These are phyloP conservation scores for Arthrinium phaeospermum DNA, from an alignment of 2,329 filamentous ascomycete species.

Conservation along the genomic window DNA sequence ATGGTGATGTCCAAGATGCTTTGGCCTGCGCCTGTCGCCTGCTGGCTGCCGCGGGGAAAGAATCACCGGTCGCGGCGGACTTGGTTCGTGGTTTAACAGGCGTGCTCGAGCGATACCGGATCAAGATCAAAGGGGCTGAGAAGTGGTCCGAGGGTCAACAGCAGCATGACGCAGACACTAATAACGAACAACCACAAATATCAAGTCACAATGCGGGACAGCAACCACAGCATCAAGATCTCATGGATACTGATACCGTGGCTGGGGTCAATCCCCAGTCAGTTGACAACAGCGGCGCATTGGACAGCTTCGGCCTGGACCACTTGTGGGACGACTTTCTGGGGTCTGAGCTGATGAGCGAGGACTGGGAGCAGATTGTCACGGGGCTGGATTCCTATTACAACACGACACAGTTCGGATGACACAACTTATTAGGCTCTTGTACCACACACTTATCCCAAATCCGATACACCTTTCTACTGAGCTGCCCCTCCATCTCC, in stretches of 20 bases:
- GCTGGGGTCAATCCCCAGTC: background rate
- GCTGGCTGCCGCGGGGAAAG: constrained; percentile 28
- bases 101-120: constrained; percentile 29
- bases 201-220: background rate
- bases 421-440: background rate
- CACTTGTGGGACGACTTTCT: constrained; percentile 30
- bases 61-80: constrained; percentile 30
- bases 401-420: background rate
- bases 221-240: background rate
- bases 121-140: constrained; percentile 24
- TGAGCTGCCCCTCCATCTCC: background rate
- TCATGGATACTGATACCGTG: background rate
- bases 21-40: constrained; percentile 29
- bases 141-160: constrained; percentile 21
- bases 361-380: constrained; percentile 33
- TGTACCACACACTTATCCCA: too few relatives aligned
- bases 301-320: constrained; percentile 21
- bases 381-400: constrained; percentile 32
- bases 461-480: background rate
- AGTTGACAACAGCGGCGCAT: background rate
- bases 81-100: constrained; percentile 28
- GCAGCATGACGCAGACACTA: background rate
- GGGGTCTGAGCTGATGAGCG: constrained; percentile 24
- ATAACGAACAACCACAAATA: background rate
- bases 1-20: constrained; percentile 24